Base-by-base conservation (phyloP, 768 basidiomycete genomes). In the Macrocybe gigantea region DNA sequence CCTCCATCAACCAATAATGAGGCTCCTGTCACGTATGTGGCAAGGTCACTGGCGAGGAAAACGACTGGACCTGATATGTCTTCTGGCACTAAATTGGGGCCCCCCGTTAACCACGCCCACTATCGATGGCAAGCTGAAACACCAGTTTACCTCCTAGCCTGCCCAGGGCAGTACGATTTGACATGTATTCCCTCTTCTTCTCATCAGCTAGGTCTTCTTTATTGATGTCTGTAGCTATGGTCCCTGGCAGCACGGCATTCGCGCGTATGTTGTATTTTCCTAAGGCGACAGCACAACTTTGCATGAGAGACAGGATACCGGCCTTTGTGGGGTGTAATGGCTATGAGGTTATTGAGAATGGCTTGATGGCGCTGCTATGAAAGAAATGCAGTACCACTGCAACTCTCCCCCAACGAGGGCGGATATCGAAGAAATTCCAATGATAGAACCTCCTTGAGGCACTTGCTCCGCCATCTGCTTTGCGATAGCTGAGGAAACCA, bases 261-360 rank as follows among this genome's bases (percentile, higher is more conserved):
- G 80, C 85, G 34, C 87, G 75, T 53, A 89, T 89, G 42, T 78
- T 78, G 61, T 85, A 79, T 52, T 84, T 82, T n/a, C 85, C 85
- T 22, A 88, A 68, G 3, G 87, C 85, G 38, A 87, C 79, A 4
- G 87, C 85, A 55, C 82, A 84, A 51, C 81, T 83, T 63, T 88
- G 84, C 86, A 88, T 90, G 53, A 90, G 64, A 30, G 81, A 83
- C 38, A 85, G 74, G 44, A 89, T 79, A 1, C 83, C 85, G 2
- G 88, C 88, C 59, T 90, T 88, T 5, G 88, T 88, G 86, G 85
- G 2, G 83, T 86, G 56, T 88, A 90, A 58, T 88, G 85, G 44
- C 79, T 80, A 50, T 1, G 45, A 36, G 13, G 47, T 29, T 45
- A 14, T 12, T 15, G 5, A 36, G 15, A 44, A 41, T 39, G 36